Percentiles rank a stretch among this genome's conserved stretches.
Evolutionary conservation across 2,329 filamentous ascomycete species (phyloP).

Genomic region (Thermochaetoides dissita): DNA sequence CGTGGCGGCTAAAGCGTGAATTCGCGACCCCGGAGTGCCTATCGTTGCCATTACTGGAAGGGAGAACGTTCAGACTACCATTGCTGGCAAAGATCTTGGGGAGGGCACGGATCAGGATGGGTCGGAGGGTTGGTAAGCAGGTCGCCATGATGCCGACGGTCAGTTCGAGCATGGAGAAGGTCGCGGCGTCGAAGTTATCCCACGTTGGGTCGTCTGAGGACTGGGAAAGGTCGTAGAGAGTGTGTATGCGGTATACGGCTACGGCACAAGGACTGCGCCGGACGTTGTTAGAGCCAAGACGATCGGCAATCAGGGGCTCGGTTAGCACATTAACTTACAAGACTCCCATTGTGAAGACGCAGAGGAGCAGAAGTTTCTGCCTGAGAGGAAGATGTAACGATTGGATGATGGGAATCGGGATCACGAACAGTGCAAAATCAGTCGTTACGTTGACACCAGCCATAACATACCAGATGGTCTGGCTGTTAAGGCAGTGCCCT

Average conservation of each 20-base stretch:
- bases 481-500: constrained; percentile 11
- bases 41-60: too few relatives aligned
- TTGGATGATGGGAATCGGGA: constrained; percentile 25
- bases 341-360: constrained; percentile 15
- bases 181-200: constrained; percentile 19
- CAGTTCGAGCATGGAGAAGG: constrained; percentile 27
- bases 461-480: constrained; percentile 15
- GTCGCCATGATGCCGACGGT: constrained; percentile 26
- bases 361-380: constrained; percentile 10
- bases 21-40: too few relatives aligned
- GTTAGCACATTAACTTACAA: constrained; percentile 5
- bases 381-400: constrained; percentile 19
- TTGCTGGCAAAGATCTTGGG: not conserved
- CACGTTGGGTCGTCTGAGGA: constrained; percentile 20
- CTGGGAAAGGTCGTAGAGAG: constrained; percentile 16
- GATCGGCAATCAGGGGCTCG: too few relatives aligned
- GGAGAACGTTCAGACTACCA: too few relatives aligned
- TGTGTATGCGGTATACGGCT: constrained; percentile 22
- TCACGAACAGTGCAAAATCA: constrained; percentile 23
- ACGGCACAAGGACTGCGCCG: constrained; percentile 13
- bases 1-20: too few relatives aligned
- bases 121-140: constrained; percentile 25
- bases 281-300: not conserved
- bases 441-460: constrained; percentile 23
- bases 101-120: constrained; percentile 14